phyloP scores from a whole-genome alignment of 495 filamentous ascomycete species.

The Monascus purpureus region DNA sequence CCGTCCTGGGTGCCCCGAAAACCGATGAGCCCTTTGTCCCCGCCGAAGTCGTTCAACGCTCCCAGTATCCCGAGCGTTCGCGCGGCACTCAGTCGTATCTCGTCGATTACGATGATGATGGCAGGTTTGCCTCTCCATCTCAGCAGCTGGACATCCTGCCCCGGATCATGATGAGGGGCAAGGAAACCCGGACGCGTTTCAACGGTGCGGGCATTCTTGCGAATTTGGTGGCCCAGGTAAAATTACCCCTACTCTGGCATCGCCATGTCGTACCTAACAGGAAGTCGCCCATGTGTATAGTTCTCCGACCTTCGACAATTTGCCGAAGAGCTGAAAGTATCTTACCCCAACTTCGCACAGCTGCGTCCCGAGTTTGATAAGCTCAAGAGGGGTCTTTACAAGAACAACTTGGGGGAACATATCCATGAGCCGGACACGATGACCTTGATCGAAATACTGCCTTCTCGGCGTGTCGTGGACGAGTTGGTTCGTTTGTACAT shows the following conservation, averaged over 20 bases:
- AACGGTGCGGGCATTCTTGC: slow-evolving; percentile 30
- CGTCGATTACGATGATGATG: slow-evolving; percentile 7
- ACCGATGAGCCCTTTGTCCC: slow-evolving; percentile 24
- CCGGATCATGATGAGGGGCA: slow-evolving; percentile 30
- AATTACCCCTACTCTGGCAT: not conserved
- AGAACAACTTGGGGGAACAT: slow-evolving; percentile 16
- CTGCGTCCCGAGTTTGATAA: slow-evolving; percentile 22
- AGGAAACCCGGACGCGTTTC: slow-evolving; percentile 29
- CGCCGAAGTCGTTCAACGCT: slow-evolving; percentile 3
- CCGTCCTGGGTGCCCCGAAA: slow-evolving; percentile 29
- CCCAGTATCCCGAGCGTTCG: slow-evolving; percentile 18
- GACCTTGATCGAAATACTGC: slow-evolving; percentile 21
- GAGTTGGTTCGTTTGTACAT: slow-evolving; percentile 38
- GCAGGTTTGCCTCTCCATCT: slow-evolving; percentile 15
- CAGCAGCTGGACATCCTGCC: slow-evolving; percentile 26
- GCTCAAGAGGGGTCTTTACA: slow-evolving; percentile 23
- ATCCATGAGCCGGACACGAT: slow-evolving; percentile 18
- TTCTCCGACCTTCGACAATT: slow-evolving; percentile 29
- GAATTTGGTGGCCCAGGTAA: slow-evolving; percentile 29
- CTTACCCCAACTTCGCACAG: slow-evolving; percentile 23
- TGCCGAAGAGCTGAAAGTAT: slow-evolving; percentile 24
- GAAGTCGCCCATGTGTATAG: slow-evolving; percentile 6
- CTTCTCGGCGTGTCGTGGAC: slow-evolving; percentile 33
- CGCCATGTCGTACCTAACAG: not conserved
- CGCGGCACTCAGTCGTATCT: slow-evolving; percentile 3